Conservation (phyloP, 768 basidiomycete genomes). For the Paxillus ammoniavirescens region DNA sequence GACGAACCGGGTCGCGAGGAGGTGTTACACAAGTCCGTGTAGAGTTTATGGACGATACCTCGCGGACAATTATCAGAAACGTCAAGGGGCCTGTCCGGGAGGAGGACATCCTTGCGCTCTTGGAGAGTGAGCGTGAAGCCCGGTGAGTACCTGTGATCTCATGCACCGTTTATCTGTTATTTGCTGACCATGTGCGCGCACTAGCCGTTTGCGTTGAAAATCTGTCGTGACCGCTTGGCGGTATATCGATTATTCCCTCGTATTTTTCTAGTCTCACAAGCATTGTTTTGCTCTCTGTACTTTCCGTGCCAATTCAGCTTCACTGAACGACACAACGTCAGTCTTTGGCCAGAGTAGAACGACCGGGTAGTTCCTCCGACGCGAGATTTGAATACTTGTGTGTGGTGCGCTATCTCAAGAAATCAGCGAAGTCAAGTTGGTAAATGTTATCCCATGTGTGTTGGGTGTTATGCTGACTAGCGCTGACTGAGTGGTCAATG, state of each 20-base stretch:
- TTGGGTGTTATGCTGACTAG: no score
- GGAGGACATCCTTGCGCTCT: constrained; percentile 92
- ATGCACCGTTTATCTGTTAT: no score
- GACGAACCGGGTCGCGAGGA: constrained; percentile 97
- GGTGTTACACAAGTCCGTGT: constrained; percentile 99
- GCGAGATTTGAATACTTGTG: no score
- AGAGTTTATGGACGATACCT: constrained; percentile 97
- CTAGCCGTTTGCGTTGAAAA: constrained; percentile 24
- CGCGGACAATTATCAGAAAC: constrained; percentile 96
- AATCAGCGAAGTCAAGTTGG: no score
- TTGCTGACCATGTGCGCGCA: not conserved
- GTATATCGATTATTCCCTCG: not conserved
- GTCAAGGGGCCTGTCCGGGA: constrained; percentile 97
- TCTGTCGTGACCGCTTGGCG: not conserved
- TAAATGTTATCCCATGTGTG: no score
- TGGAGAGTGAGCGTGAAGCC: constrained; percentile 99
- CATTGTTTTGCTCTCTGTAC: no score
- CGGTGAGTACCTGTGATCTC: constrained; percentile 56
- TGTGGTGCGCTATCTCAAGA: no score
- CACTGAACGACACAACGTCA: no score
- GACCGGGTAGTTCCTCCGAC: no score
- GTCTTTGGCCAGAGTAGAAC: no score
- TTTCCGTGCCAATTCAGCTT: no score
- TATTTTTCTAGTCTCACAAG: not conserved
- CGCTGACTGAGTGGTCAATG: no score